A percentile compares a stretch with the other conserved stretches of the same genome.
Conservation (phyloP, 169 alveolate species). For the Cryptosporidium ubiquitum region DNA sequence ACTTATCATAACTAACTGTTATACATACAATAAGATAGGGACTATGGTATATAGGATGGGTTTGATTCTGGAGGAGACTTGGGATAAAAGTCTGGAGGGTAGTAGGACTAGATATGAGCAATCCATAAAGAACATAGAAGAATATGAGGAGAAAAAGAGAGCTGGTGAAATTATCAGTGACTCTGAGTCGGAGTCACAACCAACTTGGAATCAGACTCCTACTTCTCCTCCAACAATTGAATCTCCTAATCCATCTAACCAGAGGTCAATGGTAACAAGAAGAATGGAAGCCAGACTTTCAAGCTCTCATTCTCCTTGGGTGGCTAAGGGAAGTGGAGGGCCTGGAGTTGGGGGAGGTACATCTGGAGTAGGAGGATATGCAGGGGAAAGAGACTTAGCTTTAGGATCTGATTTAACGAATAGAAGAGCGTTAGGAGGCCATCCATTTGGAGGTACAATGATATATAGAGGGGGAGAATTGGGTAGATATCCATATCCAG, state of each 20-base stretch:
- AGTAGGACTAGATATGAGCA: conserved; percentile 52
- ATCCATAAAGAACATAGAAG: conserved; percentile 41
- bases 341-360: not conserved
- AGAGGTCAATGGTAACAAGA: conserved; percentile 69
- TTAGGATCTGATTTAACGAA: not conserved
- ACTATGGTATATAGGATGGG: conserved; percentile 72
- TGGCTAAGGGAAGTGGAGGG: not conserved
- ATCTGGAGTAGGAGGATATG: not conserved
- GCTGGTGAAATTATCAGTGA: conserved; percentile 62
- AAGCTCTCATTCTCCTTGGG: conserved; percentile 27
- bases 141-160: conserved; percentile 59
- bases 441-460: not conserved
- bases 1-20: conserved; percentile 88
- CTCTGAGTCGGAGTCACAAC: conserved; percentile 65
- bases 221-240: conserved; percentile 65
- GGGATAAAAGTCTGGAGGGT: conserved; percentile 69
- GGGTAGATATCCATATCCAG: not conserved
- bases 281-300: conserved; percentile 73
- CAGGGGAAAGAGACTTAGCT: conserved; percentile 22
- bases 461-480: not conserved
- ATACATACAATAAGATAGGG: conserved; percentile 86
- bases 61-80: conserved; percentile 57
- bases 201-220: conserved; percentile 49
- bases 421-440: conserved; percentile 24
- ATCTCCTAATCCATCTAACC: conserved; percentile 62